Conservation (phyloP, 257 asterid genomes). For the Ajuga chamaepitys region DNA sequence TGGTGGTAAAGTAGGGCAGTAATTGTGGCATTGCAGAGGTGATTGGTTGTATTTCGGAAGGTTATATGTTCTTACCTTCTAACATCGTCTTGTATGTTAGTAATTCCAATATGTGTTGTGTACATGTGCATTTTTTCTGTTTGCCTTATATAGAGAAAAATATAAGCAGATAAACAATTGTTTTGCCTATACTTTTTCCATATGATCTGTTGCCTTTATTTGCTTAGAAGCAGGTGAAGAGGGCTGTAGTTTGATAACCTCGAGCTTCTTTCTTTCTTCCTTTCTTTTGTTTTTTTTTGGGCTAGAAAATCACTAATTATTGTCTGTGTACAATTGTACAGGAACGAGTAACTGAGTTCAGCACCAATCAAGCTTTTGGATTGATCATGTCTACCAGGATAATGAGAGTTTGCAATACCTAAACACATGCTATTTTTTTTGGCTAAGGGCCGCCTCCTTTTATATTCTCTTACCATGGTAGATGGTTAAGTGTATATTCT, state of each 20-base stretch:
- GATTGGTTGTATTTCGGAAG: neutral
- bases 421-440: neutral
- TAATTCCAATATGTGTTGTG: neutral
- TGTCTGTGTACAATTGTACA: slow-evolving; percentile 8
- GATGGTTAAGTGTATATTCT: neutral
- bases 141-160: neutral
- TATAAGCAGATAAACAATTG: neutral
- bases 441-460: neutral
- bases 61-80: too few relatives aligned
- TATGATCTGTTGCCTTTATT: neutral
- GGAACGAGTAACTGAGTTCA: slow-evolving; percentile 11
- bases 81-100: too few relatives aligned
- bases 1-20: neutral
- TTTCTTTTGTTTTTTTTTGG: neutral
- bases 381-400: neutral
- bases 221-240: neutral
- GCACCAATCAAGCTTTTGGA: neutral
- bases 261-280: too few relatives aligned
- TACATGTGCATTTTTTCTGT: too few relatives aligned
- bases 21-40: neutral
- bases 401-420: neutral
- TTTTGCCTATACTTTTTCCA: neutral
- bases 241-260: slow-evolving; percentile 1
- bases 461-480: neutral
- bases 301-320: neutral